Percentiles rank a stretch among this genome's conserved stretches.
phyloP scores from a whole-genome alignment of 257 asterid genomes.

The Nicotiana noctiflora region DNA sequence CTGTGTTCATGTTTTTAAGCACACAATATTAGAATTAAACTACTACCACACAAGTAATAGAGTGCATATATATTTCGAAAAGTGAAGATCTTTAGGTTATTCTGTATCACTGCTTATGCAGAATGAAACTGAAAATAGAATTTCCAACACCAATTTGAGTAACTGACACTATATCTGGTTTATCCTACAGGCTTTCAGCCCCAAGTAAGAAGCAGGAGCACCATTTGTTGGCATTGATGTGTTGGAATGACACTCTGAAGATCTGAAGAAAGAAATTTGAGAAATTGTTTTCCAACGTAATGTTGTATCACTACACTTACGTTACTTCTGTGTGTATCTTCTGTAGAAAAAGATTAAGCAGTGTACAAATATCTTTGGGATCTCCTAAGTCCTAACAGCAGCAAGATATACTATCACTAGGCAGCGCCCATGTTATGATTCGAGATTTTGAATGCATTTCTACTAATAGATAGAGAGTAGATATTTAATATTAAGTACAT shows the following conservation, averaged over 20 bases:
- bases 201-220: conserved; percentile 45
- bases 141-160: background rate
- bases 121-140: background rate
- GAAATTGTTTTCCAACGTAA: conserved; percentile 28
- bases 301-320: conserved; percentile 33
- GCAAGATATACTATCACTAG: too few species aligned
- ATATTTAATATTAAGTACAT: too few species aligned
- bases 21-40: too few species aligned
- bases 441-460: too few species aligned
- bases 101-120: too few species aligned
- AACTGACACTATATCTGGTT: background rate
- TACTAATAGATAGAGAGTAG: too few species aligned
- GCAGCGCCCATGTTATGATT: too few species aligned
- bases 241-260: conserved; percentile 28
- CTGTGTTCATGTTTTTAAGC: too few species aligned
- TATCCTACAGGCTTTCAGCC: conserved; percentile 66
- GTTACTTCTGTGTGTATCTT: conserved; percentile 24
- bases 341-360: conserved; percentile 49
- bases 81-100: too few species aligned
- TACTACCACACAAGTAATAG: too few species aligned
- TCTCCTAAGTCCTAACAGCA: background rate
- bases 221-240: background rate
- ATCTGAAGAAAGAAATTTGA: conserved; percentile 6
- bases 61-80: too few species aligned
- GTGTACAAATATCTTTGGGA: conserved; percentile 50